phyloP scores from a whole-genome alignment of 345 rosid species.

The Melaleuca alternifolia region DNA sequence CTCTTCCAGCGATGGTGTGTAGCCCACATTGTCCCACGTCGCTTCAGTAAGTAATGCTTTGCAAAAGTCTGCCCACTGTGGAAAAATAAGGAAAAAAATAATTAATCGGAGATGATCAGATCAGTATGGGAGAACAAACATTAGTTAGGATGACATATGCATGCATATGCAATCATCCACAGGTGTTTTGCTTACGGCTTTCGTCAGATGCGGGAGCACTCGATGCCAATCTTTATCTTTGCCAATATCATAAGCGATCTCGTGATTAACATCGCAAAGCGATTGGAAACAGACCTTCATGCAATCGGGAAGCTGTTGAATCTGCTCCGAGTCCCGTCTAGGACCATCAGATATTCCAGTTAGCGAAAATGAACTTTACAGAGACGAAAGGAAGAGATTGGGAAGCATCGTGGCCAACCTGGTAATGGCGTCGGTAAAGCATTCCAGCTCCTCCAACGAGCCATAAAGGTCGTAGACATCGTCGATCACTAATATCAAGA shows the following conservation, averaged over 20 bases:
- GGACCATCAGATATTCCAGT: neutral
- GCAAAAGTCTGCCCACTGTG: conserved; percentile 48
- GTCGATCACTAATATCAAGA: conserved; percentile 29
- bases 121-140: neutral
- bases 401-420: conserved; percentile 9
- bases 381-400: neutral
- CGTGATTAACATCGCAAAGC: conserved; percentile 11
- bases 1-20: conserved; percentile 28
- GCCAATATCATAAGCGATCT: conserved; percentile 28
- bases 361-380: neutral
- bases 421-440: conserved; percentile 30
- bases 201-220: conserved; percentile 14
- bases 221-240: conserved; percentile 10
- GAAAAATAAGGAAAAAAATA: neutral
- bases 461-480: conserved; percentile 52
- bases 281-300: conserved; percentile 36
- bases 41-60: conserved; percentile 35
- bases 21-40: conserved; percentile 23
- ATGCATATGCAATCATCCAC: neutral
- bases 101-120: neutral
- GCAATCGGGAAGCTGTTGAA: conserved; percentile 22
- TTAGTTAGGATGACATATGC: neutral
- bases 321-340: conserved; percentile 25
- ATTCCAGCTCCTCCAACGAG: conserved; percentile 30
- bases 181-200: conserved; percentile 15